Evolutionary conservation across 208 protist species (phyloP).

Genomic region (Leishmania major): DNA sequence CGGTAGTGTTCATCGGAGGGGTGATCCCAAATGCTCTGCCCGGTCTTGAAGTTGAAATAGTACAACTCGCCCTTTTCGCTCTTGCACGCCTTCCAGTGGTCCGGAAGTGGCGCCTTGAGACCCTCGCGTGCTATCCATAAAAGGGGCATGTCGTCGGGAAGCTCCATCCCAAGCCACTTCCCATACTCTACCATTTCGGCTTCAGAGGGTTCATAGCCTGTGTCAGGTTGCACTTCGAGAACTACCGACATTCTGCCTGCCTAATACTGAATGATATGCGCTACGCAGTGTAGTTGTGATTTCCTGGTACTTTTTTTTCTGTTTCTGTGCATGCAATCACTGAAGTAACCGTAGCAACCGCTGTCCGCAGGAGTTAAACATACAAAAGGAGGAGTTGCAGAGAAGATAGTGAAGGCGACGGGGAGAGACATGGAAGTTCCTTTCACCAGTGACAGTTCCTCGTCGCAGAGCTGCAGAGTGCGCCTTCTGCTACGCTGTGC

Average conservation of each 20-base stretch:
- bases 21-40: slow-evolving; percentile 95
- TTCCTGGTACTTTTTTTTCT: slow-evolving; percentile 1
- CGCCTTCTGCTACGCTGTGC: background rate
- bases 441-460: background rate
- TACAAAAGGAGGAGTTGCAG: slow-evolving; percentile 7
- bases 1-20: slow-evolving; percentile 95
- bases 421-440: background rate
- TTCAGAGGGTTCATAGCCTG: slow-evolving; percentile 93
- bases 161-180: slow-evolving; percentile 95
- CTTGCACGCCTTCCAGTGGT: slow-evolving; percentile 94
- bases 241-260: slow-evolving; percentile 69
- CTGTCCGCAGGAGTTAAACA: background rate
- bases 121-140: slow-evolving; percentile 95
- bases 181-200: slow-evolving; percentile 93
- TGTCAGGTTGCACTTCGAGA: slow-evolving; percentile 78
- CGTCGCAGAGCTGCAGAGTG: background rate
- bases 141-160: slow-evolving; percentile 87
- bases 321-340: slow-evolving; percentile 7
- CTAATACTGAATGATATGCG: background rate
- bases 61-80: slow-evolving; percentile 94
- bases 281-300: background rate
- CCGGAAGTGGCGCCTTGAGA: slow-evolving; percentile 93
- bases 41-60: slow-evolving; percentile 96
- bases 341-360: background rate
- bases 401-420: background rate